Evolutionary conservation across 495 filamentous ascomycete species (phyloP).

Genomic region (Aspergillus campestris): DNA sequence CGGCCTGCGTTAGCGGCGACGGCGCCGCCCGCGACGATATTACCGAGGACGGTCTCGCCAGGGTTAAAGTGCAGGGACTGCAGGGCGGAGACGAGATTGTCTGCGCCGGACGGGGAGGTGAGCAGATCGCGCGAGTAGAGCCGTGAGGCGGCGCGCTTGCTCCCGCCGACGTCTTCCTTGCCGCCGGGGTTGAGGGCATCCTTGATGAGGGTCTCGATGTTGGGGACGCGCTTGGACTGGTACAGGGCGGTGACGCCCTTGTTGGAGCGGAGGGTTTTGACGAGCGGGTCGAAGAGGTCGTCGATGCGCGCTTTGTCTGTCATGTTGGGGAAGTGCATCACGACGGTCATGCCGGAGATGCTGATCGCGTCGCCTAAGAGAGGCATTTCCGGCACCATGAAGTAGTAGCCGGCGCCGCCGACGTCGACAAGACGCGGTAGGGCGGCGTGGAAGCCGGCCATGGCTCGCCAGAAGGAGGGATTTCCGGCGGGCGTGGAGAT

Average conservation of each 20-base stretch:
- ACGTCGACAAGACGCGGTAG: conserved; percentile 25
- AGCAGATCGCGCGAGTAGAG: conserved; percentile 27
- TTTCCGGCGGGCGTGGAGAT: conserved; percentile 14
- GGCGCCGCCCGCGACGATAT: conserved; percentile 25
- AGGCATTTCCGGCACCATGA: conserved; percentile 16
- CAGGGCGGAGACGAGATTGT: conserved; percentile 16
- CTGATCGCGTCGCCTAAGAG: conserved; percentile 2
- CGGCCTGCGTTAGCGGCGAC: conserved; percentile 18
- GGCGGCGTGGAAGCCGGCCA: conserved; percentile 22
- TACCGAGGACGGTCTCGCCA: conserved; percentile 8
- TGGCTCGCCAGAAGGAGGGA: conserved; percentile 24
- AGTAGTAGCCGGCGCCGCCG: conserved; percentile 32
- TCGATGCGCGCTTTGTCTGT: conserved; percentile 11
- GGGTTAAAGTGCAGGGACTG: conserved; percentile 10
- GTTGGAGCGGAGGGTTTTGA: conserved; percentile 8
- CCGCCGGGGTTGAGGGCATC: conserved; percentile 8
- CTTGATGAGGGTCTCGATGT: conserved; percentile 10
- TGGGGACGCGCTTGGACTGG: conserved; percentile 9
- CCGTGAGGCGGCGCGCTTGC: conserved; percentile 13
- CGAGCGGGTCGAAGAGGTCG: conserved; percentile 11
- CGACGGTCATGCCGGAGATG: conserved; percentile 9
- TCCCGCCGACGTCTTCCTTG: conserved; percentile 15
- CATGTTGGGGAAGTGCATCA: conserved; percentile 20
- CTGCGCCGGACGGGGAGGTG: conserved; percentile 13
- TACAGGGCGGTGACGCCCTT: conserved; percentile 10